A percentile compares a stretch with the other conserved stretches of the same genome.
phyloP scores from a whole-genome alignment of 2,329 filamentous ascomycete species.

The Ceratocystis ficicola region DNA sequence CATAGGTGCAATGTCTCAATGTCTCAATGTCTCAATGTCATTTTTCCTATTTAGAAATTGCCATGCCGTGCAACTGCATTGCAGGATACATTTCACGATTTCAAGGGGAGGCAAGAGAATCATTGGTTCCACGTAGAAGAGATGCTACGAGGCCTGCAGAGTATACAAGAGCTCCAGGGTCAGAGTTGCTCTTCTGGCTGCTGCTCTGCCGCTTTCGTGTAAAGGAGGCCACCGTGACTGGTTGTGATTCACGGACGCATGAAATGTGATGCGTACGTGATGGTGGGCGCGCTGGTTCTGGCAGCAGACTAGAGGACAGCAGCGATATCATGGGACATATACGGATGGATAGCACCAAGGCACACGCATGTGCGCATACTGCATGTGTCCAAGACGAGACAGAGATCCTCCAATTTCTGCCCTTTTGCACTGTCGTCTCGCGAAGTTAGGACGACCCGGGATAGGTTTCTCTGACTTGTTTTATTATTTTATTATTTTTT shows the following conservation, averaged over 20 bases:
- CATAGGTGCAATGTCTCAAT: background rate
- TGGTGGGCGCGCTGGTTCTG: background rate
- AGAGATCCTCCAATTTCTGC: background rate
- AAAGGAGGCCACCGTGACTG: background rate
- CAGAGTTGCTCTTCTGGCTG: background rate
- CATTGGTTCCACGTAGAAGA: constrained; percentile 4
- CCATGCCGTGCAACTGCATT: constrained; percentile 7
- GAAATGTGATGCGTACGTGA: background rate
- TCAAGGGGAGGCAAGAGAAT: constrained; percentile 1
- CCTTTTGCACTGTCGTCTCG: background rate
- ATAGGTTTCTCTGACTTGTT: background rate
- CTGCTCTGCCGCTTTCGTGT: background rate
- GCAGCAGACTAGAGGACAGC: no score
- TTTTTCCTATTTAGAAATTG: constrained; percentile 2
- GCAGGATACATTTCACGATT: background rate
- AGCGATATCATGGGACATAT: no score
- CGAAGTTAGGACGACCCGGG: background rate
- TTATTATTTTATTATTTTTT: no score
- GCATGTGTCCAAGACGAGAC: background rate
- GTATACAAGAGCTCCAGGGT: background rate
- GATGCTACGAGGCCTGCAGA: background rate
- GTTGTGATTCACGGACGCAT: background rate
- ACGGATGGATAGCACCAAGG: background rate
- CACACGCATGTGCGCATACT: background rate
- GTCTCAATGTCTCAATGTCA: constrained; percentile 1